Evolutionary conservation across 2,329 filamentous ascomycete genomes (phyloP), one percentile per base, ranked within the genome.

Genomic region (Cladosporium sp.): DNA sequence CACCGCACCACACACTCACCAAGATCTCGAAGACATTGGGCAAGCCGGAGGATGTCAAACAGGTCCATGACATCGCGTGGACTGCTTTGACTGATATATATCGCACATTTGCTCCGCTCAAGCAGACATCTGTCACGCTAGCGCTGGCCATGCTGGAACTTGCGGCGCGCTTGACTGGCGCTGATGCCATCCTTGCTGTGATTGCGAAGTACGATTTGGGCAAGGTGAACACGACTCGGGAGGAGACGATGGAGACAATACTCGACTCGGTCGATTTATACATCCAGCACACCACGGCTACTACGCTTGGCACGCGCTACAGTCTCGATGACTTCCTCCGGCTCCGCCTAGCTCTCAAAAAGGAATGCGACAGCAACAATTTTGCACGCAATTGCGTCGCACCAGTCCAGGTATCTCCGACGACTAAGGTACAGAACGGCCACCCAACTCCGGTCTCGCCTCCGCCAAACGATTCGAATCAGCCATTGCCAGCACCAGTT

Each of bases 231-330:
- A 79, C 76, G 0, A 76, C 67, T 15, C 68, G 78, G 28, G 75
- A 74, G 34, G 76, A 80, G 61, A 70, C 80, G 47, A 79, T 80
- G 76, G 93, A 97, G 80, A 93, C 90, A 0, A 84, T 96, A 67
- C 84, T 97, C 39, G 94, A 97, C 70, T 81, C 97, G 0, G 82
- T 97, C 25, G 93, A 99, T 69, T 82, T 97, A 2, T 97, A 97
- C 73, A 94, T 91, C 0, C 89, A 96, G 69, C 88, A 95, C 70
- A 84, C 85, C 57, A 83, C 84, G 64, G 80, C 82, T 54, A 96
- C 92, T 36, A 85, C 87, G 52, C 79, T 96, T 19, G 92, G 92
- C 6, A 79, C 83, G 15, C 78, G 83, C 50, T 88, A 90, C 73
- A 84, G 88, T 49, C 80, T 93, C 43, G 87, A 93, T 65, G 83